A percentile compares a stretch with the other conserved stretches of the same genome.
These are phyloP conservation scores for Jamesozyma piceae DNA, from an alignment of 805 yeast species.

Conservation along the genomic window DNA sequence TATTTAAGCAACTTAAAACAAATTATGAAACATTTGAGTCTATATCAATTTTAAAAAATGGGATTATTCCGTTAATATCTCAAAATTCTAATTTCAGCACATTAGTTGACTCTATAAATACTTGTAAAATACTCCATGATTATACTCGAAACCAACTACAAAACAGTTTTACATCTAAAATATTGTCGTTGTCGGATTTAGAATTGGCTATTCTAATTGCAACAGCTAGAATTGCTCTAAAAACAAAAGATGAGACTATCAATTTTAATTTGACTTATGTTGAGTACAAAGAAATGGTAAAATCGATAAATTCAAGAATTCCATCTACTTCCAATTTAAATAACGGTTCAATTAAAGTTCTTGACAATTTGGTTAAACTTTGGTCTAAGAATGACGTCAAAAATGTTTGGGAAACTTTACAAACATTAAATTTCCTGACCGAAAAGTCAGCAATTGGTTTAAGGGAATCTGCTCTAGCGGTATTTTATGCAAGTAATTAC, in stretches of 20 bases:
- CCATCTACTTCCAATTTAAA: conserved; percentile 26
- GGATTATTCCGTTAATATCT: conserved; percentile 36
- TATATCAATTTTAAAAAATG: conserved; percentile 40
- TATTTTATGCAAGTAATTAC: conserved; percentile 32
- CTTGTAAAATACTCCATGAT: conserved; percentile 13
- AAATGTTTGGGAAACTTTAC: conserved; percentile 67
- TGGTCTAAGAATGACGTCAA: conserved; percentile 56
- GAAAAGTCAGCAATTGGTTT: conserved; percentile 38
- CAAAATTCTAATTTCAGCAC: conserved; percentile 24
- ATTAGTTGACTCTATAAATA: conserved; percentile 15
- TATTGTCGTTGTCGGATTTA: conserved; percentile 48
- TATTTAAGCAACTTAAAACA: conserved; percentile 33
- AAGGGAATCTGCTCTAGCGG: conserved; percentile 33
- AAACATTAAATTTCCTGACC: conserved; percentile 43
- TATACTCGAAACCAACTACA: conserved; percentile 25
- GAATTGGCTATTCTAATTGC: conserved; percentile 66
- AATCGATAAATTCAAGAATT: conserved; percentile 33
- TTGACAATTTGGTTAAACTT: conserved; percentile 37
- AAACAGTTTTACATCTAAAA: conserved; percentile 18
- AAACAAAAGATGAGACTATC: conserved; percentile 45
- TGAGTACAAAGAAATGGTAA: conserved; percentile 58
- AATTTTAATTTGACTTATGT: conserved; percentile 70
- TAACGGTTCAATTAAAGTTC: conserved; percentile 20
- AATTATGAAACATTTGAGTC: conserved; percentile 55
- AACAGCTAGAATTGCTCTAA: conserved; percentile 62